These are phyloP conservation scores for Scolecobasidium constrictum DNA, from an alignment of 2,329 filamentous ascomycete species.

Conservation along the genomic window DNA sequence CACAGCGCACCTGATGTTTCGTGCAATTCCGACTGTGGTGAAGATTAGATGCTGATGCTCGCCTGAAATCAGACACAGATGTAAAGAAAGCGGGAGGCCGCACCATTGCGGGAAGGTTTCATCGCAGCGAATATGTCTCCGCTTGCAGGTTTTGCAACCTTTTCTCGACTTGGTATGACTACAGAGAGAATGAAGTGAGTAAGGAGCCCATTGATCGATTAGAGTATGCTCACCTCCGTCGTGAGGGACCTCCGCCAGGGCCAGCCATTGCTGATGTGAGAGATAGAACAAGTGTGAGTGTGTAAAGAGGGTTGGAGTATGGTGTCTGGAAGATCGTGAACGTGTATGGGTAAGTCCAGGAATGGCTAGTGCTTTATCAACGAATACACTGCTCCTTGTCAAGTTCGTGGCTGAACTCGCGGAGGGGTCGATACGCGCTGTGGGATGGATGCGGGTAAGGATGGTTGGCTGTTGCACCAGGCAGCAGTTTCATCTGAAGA, in stretches of 20 bases:
- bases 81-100: conserved; percentile 15
- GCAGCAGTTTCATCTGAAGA: neutral
- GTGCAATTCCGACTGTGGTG: conserved; percentile 79
- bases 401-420: neutral
- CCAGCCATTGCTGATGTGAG: conserved; percentile 59
- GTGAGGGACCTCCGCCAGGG: conserved; percentile 85
- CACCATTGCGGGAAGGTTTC: conserved; percentile 98
- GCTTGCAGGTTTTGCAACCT: conserved; percentile 96
- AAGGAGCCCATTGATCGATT: neutral
- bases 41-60: conserved; percentile 15
- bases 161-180: conserved; percentile 99
- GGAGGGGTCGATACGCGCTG: neutral
- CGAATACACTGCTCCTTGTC: neutral
- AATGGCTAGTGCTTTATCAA: neutral
- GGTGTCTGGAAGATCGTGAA: neutral
- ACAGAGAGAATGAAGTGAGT: conserved; percentile 18
- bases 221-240: conserved; percentile 24
- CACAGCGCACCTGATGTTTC: conserved; percentile 96
- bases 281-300: neutral
- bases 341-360: neutral
- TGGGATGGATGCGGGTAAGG: neutral
- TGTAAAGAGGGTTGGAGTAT: neutral
- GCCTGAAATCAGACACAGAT: conserved; percentile 12
- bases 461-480: neutral
- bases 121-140: conserved; percentile 93